These are phyloP conservation scores for Phytopythium litorale DNA, from an alignment of 352 stramenopile genomes.

Conservation along the genomic window DNA sequence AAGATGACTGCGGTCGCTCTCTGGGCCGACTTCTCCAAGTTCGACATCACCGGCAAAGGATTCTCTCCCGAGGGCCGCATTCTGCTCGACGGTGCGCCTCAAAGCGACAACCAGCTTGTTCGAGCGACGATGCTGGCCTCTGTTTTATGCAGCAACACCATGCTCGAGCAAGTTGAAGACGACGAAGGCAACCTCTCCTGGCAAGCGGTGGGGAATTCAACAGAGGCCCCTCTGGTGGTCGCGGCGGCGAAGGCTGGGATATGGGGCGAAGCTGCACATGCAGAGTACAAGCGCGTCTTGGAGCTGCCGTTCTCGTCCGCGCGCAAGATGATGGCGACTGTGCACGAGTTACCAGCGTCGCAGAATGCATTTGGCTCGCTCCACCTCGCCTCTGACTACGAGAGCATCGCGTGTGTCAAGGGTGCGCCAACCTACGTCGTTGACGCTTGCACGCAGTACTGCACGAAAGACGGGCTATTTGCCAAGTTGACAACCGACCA, in stretches of 20 bases:
- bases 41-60: slow-evolving; percentile 27
- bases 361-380: slow-evolving; percentile 14
- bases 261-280: slow-evolving; percentile 17
- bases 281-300: slow-evolving; percentile 46
- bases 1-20: slow-evolving; percentile 51
- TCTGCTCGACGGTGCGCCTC: slow-evolving; percentile 15
- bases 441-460: slow-evolving; percentile 36
- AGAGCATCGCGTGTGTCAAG: slow-evolving; percentile 30
- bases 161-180: slow-evolving; percentile 18
- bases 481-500: not conserved
- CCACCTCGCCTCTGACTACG: slow-evolving; percentile 6
- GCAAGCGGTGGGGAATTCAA: slow-evolving; percentile 33
- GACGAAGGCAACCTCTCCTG: slow-evolving; percentile 16
- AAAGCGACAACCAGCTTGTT: slow-evolving; percentile 27
- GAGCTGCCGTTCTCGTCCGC: slow-evolving; percentile 92
- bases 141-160: slow-evolving; percentile 48
- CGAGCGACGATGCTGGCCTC: slow-evolving; percentile 26
- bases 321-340: slow-evolving; percentile 86
- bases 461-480: slow-evolving; percentile 45
- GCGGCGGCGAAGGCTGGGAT: slow-evolving; percentile 38
- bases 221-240: slow-evolving; percentile 37
- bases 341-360: slow-evolving; percentile 11
- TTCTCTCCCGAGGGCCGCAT: slow-evolving; percentile 28
- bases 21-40: slow-evolving; percentile 36
- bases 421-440: slow-evolving; percentile 39